Conservation (phyloP, 805 yeast species). For the Candida yuanshanica region DNA sequence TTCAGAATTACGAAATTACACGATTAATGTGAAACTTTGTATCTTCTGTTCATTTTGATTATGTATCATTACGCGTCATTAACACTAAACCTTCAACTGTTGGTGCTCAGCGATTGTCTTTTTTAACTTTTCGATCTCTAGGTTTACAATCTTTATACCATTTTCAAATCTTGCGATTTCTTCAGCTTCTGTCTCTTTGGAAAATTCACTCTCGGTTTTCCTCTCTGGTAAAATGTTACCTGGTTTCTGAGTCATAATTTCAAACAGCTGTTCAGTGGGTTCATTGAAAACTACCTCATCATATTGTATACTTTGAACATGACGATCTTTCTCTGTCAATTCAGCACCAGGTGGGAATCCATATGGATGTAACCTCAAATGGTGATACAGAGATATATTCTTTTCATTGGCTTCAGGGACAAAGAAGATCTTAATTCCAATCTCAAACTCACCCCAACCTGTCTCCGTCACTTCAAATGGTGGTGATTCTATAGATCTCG, state of each 20-base stretch:
- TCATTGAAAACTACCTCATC: constrained; percentile 94
- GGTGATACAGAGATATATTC: constrained; percentile 80
- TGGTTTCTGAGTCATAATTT: constrained; percentile 64
- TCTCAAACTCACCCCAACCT: constrained; percentile 99
- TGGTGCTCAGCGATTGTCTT: constrained; percentile 29
- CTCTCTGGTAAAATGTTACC: constrained; percentile 43
- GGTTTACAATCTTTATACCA: constrained; percentile 38
- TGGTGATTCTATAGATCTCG: constrained; percentile 81
- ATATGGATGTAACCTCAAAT: constrained; percentile 87
- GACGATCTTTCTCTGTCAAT: constrained; percentile 25
- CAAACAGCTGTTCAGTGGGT: constrained; percentile 88
- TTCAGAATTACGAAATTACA: not conserved
- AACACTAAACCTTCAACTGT: constrained; percentile 9
- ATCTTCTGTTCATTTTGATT: no score
- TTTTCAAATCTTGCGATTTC: constrained; percentile 52
- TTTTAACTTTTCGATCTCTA: constrained; percentile 38
- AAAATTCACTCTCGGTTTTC: constrained; percentile 34
- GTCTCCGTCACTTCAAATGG: constrained; percentile 96
- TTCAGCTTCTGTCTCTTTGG: constrained; percentile 54
- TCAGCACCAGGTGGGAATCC: constrained; percentile 32
- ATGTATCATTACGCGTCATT: not conserved
- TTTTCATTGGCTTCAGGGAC: constrained; percentile 86
- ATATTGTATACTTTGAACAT: constrained; percentile 58
- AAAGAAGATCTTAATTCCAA: constrained; percentile 80
- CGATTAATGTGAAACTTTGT: no score